phyloP scores from a whole-genome alignment of 2,329 filamentous ascomycete species.

The Hypoxylon sp. region DNA sequence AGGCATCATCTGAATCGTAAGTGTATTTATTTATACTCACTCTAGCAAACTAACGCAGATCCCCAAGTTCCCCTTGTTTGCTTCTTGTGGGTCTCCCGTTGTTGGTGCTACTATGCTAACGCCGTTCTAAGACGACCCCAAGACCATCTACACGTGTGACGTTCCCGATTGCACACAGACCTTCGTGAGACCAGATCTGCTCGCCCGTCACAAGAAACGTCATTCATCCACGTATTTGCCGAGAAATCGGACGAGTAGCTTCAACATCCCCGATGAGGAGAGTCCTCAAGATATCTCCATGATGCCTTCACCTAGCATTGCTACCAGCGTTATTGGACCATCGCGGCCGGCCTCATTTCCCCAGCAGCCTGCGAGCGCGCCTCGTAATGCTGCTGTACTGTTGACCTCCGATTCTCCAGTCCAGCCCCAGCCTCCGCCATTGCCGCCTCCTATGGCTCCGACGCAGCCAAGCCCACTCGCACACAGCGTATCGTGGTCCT shows the following conservation, averaged over 20 bases:
- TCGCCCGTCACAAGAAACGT: constrained; percentile 72
- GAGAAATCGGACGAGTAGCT: constrained; percentile 60
- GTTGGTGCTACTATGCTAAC: constrained; percentile 34
- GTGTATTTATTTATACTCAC: too few species aligned
- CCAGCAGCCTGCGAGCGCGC: constrained; percentile 48
- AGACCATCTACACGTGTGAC: constrained; percentile 81
- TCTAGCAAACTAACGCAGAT: too few species aligned
- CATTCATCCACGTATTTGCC: constrained; percentile 65
- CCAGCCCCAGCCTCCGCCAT: constrained; percentile 42
- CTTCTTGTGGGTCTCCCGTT: constrained; percentile 26
- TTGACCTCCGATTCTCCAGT: constrained; percentile 53
- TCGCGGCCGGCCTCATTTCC: constrained; percentile 37
- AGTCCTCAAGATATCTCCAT: constrained; percentile 37
- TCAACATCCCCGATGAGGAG: constrained; percentile 49
- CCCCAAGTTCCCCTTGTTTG: too few species aligned
- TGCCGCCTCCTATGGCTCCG: constrained; percentile 29
- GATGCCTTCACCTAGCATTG: constrained; percentile 41
- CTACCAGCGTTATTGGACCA: constrained; percentile 30
- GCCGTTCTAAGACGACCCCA: constrained; percentile 70
- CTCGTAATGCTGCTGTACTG: constrained; percentile 58
- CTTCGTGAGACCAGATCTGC: constrained; percentile 81
- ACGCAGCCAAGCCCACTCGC: constrained; percentile 38
- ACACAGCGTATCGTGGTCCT: constrained; percentile 43
- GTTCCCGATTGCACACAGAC: constrained; percentile 76
- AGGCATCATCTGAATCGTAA: constrained; percentile 83